These are phyloP conservation scores for Petunia axillaris DNA, from an alignment of 257 asterid species.

Conservation along the genomic window DNA sequence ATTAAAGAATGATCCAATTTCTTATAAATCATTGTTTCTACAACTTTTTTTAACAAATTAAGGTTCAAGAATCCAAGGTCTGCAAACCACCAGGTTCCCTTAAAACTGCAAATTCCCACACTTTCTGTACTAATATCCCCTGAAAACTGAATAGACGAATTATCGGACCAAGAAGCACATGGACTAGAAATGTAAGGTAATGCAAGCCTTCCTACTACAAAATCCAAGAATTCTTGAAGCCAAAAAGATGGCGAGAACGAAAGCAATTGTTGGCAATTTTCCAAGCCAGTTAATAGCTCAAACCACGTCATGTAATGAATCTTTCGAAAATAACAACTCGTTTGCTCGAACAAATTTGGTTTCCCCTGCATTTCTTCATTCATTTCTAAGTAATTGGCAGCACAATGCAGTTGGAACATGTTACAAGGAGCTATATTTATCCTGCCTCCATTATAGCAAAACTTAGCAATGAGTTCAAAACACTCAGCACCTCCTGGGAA, in stretches of 20 bases:
- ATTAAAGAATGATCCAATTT: conserved; percentile 43
- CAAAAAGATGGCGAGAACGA: conserved; percentile 26
- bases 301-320: conserved; percentile 50
- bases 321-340: conserved; percentile 31
- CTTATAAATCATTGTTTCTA: conserved; percentile 40
- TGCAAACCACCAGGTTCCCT: conserved; percentile 41
- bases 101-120: conserved; percentile 39
- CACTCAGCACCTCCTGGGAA: conserved; percentile 73
- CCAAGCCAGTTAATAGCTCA: conserved; percentile 50
- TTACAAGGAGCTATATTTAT: conserved; percentile 44
- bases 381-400: conserved; percentile 56
- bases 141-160: conserved; percentile 38
- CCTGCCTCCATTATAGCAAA: conserved; percentile 54
- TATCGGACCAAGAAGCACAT: conserved; percentile 41
- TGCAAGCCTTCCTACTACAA: conserved; percentile 40
- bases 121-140: conserved; percentile 44
- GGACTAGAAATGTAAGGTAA: conserved; percentile 35
- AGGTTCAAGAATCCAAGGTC: conserved; percentile 52
- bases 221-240: conserved; percentile 46
- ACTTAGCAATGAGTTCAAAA: conserved; percentile 53
- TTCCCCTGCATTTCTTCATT: conserved; percentile 30
- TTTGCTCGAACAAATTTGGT: conserved; percentile 34
- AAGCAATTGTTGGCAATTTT: conserved; percentile 45
- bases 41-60: conserved; percentile 39
- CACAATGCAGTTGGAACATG: conserved; percentile 46